phyloP scores from a whole-genome alignment of 495 filamentous ascomycete species.

The Xylaria flabelliformis region DNA sequence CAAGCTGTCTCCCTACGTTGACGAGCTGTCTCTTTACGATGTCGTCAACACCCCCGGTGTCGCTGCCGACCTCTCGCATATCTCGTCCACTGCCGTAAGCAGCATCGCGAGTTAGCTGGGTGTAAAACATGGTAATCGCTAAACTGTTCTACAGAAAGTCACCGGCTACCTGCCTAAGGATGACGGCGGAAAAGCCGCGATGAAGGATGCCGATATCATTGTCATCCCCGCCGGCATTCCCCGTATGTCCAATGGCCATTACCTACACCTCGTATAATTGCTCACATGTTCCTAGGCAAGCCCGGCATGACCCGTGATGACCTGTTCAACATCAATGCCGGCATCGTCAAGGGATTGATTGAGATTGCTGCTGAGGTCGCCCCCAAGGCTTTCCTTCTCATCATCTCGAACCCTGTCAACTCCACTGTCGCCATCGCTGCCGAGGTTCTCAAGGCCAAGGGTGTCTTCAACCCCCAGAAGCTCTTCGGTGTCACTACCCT shows the following conservation, averaged over 20 bases:
- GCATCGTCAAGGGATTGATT: conserved; percentile 87
- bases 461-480: conserved; percentile 89
- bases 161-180: conserved; percentile 88
- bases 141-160: conserved; percentile 70
- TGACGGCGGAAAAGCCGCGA: conserved; percentile 84
- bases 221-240: conserved; percentile 98
- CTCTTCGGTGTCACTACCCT: conserved; percentile 98
- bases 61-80: conserved; percentile 93
- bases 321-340: conserved; percentile 98
- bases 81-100: conserved; percentile 88
- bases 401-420: conserved; percentile 99
- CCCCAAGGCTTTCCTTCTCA: conserved; percentile 89
- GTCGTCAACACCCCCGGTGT: conserved; percentile 98
- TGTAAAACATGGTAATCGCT: conserved; percentile 27
- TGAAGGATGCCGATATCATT: conserved; percentile 92
- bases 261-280: conserved; percentile 18
- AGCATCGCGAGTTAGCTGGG: conserved; percentile 2
- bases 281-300: conserved; percentile 69
- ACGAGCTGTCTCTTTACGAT: conserved; percentile 96
- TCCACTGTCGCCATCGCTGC: conserved; percentile 97
- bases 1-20: conserved; percentile 83
- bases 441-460: conserved; percentile 90
- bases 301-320: conserved; percentile 99
- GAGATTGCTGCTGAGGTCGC: conserved; percentile 83
- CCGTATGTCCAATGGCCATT: conserved; percentile 64